Conservation (phyloP, 2,329 filamentous ascomycete species). For the Talaromyces verruculosus region DNA sequence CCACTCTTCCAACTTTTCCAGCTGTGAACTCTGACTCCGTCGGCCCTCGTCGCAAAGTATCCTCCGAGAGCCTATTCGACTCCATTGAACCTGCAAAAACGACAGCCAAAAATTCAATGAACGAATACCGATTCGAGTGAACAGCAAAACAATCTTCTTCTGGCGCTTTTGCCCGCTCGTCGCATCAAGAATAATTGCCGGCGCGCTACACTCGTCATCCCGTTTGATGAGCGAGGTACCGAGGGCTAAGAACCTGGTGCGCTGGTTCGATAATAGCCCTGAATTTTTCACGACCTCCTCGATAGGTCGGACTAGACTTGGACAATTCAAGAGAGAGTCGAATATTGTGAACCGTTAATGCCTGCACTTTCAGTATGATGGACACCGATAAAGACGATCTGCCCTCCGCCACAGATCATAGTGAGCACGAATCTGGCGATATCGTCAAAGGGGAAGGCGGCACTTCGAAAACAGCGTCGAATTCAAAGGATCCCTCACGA, state of each 20-base stretch:
- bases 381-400: conserved; percentile 34
- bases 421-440: conserved; percentile 40
- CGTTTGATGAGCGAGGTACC: conserved; percentile 21
- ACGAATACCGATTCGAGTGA: neutral
- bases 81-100: neutral
- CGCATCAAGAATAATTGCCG: neutral
- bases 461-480: conserved; percentile 54
- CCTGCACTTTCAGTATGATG: conserved; percentile 1
- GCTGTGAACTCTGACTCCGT: neutral
- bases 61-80: neutral
- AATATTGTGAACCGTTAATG: neutral
- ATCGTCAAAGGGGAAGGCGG: conserved; percentile 41
- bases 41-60: conserved; percentile 9
- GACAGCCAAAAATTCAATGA: neutral
- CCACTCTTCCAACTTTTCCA: conserved; percentile 10
- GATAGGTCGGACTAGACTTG: neutral
- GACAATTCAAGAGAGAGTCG: neutral
- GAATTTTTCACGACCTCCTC: conserved; percentile 8
- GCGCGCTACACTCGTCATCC: conserved; percentile 4
- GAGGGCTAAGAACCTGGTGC: conserved; percentile 22
- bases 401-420: conserved; percentile 39
- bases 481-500: conserved; percentile 83
- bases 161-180: neutral
- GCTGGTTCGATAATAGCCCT: conserved; percentile 21
- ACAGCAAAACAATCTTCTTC: neutral